Conservation (phyloP, 352 stramenopile species). For the Phytophthora multivora region DNA sequence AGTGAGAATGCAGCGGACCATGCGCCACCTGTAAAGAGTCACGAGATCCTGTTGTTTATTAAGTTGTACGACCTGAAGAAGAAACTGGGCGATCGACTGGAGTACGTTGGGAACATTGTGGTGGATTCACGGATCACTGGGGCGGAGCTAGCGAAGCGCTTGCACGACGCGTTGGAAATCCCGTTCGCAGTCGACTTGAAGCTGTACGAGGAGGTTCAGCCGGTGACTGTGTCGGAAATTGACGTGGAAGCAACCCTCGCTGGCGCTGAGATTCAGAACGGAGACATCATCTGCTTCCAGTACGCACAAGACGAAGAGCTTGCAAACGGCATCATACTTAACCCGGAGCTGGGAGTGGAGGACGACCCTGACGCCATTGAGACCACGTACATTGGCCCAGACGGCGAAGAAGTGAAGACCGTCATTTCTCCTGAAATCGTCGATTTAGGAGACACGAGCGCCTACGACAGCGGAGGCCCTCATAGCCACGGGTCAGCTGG, state of each 20-base stretch:
- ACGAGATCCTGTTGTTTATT: constrained; percentile 83
- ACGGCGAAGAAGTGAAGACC: constrained; percentile 35
- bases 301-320: constrained; percentile 44
- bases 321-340: constrained; percentile 21
- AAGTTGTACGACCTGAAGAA: constrained; percentile 82
- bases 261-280: constrained; percentile 72
- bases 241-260: constrained; percentile 51
- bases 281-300: constrained; percentile 88
- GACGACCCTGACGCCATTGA: constrained; percentile 33
- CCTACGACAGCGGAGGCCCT: constrained; percentile 13
- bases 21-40: constrained; percentile 20
- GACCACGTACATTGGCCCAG: constrained; percentile 26
- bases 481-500: constrained; percentile 25
- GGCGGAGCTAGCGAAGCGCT: constrained; percentile 44
- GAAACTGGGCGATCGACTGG: constrained; percentile 63
- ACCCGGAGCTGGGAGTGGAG: constrained; percentile 24
- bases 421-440: constrained; percentile 21
- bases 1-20: constrained; percentile 18
- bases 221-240: constrained; percentile 59
- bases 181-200: constrained; percentile 52
- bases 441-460: constrained; percentile 18
- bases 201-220: constrained; percentile 84
- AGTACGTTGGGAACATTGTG: constrained; percentile 83
- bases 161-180: constrained; percentile 65
- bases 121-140: constrained; percentile 70